phyloP scores from a whole-genome alignment of 495 filamentous ascomycete species.

The Massariosphaeria phaeospora region DNA sequence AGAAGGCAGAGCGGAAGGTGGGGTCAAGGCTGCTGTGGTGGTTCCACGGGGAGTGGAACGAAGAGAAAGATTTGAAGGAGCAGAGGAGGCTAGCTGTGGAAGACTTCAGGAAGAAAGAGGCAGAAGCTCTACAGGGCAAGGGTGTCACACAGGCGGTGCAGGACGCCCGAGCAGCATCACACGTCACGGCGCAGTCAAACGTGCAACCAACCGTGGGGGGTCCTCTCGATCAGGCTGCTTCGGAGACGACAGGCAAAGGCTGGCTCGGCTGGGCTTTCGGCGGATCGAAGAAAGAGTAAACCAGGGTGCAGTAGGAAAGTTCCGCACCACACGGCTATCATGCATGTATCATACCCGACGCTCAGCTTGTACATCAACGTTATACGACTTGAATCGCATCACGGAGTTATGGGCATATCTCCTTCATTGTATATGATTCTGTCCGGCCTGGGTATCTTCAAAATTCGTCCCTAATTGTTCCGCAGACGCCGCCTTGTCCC shows the following conservation, averaged over 20 bases:
- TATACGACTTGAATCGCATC: constrained; percentile 14
- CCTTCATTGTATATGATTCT: constrained; percentile 5
- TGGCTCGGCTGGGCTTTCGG: constrained; percentile 34
- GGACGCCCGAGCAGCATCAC: constrained; percentile 15
- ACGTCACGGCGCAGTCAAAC: background rate
- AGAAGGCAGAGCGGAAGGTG: constrained; percentile 21
- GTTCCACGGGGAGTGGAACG: constrained; percentile 27
- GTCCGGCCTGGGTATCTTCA: constrained; percentile 21
- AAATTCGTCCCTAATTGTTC: background rate
- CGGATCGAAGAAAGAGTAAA: constrained; percentile 27
- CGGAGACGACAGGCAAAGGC: constrained; percentile 33
- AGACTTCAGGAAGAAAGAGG: constrained; percentile 12
- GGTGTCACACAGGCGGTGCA: constrained; percentile 25
- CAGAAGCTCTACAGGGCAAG: background rate
- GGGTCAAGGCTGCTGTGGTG: constrained; percentile 19
- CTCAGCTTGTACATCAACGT: constrained; percentile 25
- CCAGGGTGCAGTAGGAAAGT: too few species aligned
- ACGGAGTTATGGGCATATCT: constrained; percentile 15
- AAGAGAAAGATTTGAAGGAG: constrained; percentile 22
- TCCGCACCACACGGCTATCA: too few species aligned
- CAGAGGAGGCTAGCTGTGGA: constrained; percentile 15
- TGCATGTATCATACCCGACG: constrained; percentile 27
- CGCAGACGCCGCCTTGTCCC: background rate
- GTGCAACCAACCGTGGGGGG: constrained; percentile 3
- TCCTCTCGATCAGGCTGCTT: constrained; percentile 28